Evolutionary conservation across 768 basidiomycete species (phyloP).

Genomic region (Amanita fuliginea): DNA sequence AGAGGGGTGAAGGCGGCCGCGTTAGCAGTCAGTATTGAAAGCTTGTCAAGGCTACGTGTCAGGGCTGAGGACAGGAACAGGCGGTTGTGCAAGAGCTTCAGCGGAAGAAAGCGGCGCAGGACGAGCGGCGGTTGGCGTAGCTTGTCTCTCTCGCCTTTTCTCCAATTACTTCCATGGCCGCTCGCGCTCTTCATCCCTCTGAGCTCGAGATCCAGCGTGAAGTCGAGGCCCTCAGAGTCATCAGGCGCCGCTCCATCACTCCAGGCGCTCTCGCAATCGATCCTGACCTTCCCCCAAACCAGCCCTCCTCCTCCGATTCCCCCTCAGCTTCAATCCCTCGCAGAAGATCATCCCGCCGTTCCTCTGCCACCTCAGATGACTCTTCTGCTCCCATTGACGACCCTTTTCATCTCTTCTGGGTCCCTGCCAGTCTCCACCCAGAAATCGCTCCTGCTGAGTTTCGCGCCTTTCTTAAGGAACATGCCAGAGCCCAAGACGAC

Average conservation of each 20-base stretch:
- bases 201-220: slow-evolving; percentile 81
- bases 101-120: slow-evolving; percentile 43
- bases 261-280: slow-evolving; percentile 81
- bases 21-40: slow-evolving; percentile 48
- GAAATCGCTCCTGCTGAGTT: slow-evolving; percentile 98
- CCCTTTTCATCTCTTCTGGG: slow-evolving; percentile 94
- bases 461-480: slow-evolving; percentile 88
- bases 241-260: slow-evolving; percentile 72
- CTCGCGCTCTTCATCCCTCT: slow-evolving; percentile 58
- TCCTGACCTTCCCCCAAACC: slow-evolving; percentile 78
- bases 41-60: slow-evolving; percentile 7
- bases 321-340: slow-evolving; percentile 16
- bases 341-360: slow-evolving; percentile 15
- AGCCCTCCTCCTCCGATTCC: slow-evolving; percentile 37
- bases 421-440: slow-evolving; percentile 91
- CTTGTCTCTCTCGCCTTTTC: background rate
- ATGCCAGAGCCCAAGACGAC: slow-evolving; percentile 58
- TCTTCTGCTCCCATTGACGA: slow-evolving; percentile 42
- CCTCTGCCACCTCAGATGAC: slow-evolving; percentile 14
- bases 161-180: slow-evolving; percentile 20
- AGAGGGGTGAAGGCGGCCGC: slow-evolving; percentile 89
- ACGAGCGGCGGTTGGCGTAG: background rate
- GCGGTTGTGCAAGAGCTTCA: slow-evolving; percentile 80
- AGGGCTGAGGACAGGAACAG: slow-evolving; percentile 25
- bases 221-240: slow-evolving; percentile 76